These are phyloP conservation scores for Psilocybe subaeruginosa DNA, from an alignment of 768 basidiomycete genomes.

Conservation along the genomic window DNA sequence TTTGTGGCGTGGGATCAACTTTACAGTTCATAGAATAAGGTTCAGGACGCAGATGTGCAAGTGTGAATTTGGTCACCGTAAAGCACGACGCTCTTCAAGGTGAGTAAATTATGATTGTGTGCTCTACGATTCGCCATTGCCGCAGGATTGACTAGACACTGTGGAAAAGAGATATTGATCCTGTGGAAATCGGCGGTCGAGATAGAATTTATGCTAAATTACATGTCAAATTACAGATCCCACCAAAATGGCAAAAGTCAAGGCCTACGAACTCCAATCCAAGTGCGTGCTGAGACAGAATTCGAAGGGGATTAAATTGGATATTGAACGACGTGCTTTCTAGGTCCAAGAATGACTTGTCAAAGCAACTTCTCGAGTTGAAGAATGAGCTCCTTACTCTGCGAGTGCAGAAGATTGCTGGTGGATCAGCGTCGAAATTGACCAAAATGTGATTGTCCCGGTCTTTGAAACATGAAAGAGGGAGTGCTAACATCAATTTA, in stretches of 20 bases:
- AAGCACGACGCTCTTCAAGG: conserved; percentile 48
- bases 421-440: conserved; percentile 93
- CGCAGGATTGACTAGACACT: conserved; percentile 3
- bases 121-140: conserved; percentile 11
- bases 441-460: conserved; percentile 85
- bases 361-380: conserved; percentile 91
- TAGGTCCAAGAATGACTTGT: conserved; percentile 96
- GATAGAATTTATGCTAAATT: conserved; percentile 12
- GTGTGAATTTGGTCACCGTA: conserved; percentile 34
- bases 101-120: conserved; percentile 31
- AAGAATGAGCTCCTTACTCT: conserved; percentile 93
- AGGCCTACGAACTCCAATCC: conserved; percentile 95
- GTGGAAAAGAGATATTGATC: neutral
- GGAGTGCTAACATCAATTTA: neutral
- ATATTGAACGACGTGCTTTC: conserved; percentile 21
- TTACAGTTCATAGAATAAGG: conserved; percentile 50
- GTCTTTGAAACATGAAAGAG: neutral
- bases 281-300: conserved; percentile 59
- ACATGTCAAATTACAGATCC: conserved; percentile 27
- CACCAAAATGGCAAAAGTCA: conserved; percentile 87
- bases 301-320: neutral
- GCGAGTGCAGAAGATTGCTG: conserved; percentile 98
- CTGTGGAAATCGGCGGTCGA: neutral
- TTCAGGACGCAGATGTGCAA: conserved; percentile 39
- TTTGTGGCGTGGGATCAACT: conserved; percentile 37